Percentiles rank a stretch among this genome's conserved stretches.
Evolutionary conservation across 176 grass and related monocot species (phyloP).

Genomic region (Carex cristatella): DNA sequence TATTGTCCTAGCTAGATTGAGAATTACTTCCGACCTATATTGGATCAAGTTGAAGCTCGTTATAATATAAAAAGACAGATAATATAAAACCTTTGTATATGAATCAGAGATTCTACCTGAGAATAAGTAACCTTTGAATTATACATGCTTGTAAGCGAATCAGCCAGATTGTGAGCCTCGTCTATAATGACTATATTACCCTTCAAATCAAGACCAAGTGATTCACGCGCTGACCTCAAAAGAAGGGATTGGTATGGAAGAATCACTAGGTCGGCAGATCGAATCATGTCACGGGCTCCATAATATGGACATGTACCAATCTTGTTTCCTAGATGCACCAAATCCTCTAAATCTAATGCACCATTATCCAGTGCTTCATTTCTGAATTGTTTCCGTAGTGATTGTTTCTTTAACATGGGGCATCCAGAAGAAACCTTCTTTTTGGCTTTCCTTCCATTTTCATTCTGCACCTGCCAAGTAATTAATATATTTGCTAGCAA

Average conservation of each 20-base stretch:
- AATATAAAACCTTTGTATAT: neutral
- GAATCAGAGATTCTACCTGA: conserved; percentile 42
- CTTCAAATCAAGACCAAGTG: conserved; percentile 77
- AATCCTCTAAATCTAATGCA: conserved; percentile 86
- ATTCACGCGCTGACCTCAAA: conserved; percentile 81
- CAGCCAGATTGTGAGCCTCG: conserved; percentile 87
- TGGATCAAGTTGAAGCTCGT: neutral
- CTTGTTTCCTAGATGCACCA: conserved; percentile 59
- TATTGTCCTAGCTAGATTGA: neutral
- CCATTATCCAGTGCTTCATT: conserved; percentile 41
- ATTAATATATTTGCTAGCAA: neutral
- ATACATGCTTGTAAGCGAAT: conserved; percentile 78
- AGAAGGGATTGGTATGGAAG: conserved; percentile 88
- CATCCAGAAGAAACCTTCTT: conserved; percentile 62
- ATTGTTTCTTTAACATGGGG: conserved; percentile 69
- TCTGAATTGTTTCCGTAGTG: conserved; percentile 59
- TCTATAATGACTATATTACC: conserved; percentile 91
- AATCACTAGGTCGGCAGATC: conserved; percentile 63
- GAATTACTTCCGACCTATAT: neutral
- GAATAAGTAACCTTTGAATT: conserved; percentile 65
- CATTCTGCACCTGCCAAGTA: conserved; percentile 33
- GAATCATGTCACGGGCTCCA: conserved; percentile 63
- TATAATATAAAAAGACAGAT: neutral
- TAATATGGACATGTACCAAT: conserved; percentile 91
- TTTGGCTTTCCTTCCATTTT: conserved; percentile 32